These are phyloP conservation scores for Globisporangium echinulatum DNA, from an alignment of 352 stramenopile genomes.

Conservation along the genomic window DNA sequence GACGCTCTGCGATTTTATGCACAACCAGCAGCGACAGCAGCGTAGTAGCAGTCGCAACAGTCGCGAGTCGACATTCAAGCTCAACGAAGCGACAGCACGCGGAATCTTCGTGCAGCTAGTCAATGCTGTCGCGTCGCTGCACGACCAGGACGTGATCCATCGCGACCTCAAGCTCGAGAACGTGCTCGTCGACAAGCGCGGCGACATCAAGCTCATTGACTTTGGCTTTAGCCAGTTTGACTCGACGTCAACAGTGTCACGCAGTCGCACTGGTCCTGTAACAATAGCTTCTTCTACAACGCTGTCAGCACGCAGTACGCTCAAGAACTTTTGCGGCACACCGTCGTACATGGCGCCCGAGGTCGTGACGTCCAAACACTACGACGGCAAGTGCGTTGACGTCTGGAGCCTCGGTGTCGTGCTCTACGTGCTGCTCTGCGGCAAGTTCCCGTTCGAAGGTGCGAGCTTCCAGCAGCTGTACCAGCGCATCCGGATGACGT, in stretches of 20 bases:
- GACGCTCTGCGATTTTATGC: conserved; percentile 35
- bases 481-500: conserved; percentile 21
- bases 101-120: conserved; percentile 38
- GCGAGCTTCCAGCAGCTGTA: conserved; percentile 42
- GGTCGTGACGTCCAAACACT: conserved; percentile 42
- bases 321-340: conserved; percentile 75
- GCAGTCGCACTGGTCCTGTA: too few relatives aligned
- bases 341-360: conserved; percentile 79
- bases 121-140: conserved; percentile 31
- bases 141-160: conserved; percentile 52
- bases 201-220: conserved; percentile 43
- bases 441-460: conserved; percentile 80
- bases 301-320: conserved; percentile 1
- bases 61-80: background rate
- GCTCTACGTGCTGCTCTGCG: conserved; percentile 40
- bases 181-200: conserved; percentile 39
- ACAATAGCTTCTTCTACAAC: too few relatives aligned
- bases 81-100: conserved; percentile 28
- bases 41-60: background rate
- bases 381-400: conserved; percentile 46
- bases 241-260: background rate
- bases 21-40: conserved; percentile 20
- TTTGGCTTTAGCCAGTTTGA: conserved; percentile 69
- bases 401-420: conserved; percentile 58
- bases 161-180: conserved; percentile 79